phyloP scores from a whole-genome alignment of 2,329 filamentous ascomycete genomes.

The Madurella mycetomatis region DNA sequence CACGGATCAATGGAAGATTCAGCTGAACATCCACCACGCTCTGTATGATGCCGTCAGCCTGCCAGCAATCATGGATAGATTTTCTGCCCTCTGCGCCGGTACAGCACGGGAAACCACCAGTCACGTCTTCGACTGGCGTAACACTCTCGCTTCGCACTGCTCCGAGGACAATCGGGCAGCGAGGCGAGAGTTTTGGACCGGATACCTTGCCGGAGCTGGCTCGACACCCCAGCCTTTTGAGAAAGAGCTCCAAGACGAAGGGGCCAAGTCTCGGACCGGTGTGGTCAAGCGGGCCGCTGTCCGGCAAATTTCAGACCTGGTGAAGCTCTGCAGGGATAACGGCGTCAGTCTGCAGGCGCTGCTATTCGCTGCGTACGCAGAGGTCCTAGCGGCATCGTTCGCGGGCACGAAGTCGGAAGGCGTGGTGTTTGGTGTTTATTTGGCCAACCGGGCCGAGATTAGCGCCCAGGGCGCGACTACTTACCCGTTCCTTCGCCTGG shows the following conservation, averaged over 20 bases:
- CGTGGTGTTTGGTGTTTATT: slow-evolving; percentile 71
- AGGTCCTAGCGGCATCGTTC: slow-evolving; percentile 30
- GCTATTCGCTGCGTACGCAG: slow-evolving; percentile 69
- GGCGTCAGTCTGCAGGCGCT: slow-evolving; percentile 68
- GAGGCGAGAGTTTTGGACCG: slow-evolving; percentile 38
- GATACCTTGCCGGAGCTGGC: slow-evolving; percentile 33
- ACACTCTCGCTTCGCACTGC: slow-evolving; percentile 18
- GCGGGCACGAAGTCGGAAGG: slow-evolving; percentile 26
- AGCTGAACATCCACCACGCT: slow-evolving; percentile 72
- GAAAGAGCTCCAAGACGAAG: neutral
- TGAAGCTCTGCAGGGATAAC: slow-evolving; percentile 34
- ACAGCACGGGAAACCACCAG: neutral
- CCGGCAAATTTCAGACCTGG: slow-evolving; percentile 36
- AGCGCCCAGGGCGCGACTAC: slow-evolving; percentile 41
- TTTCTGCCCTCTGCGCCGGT: slow-evolving; percentile 26
- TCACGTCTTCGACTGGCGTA: slow-evolving; percentile 24
- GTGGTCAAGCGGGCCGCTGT: slow-evolving; percentile 45
- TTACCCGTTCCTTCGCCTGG: slow-evolving; percentile 73
- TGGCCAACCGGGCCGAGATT: slow-evolving; percentile 66
- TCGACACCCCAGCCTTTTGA: slow-evolving; percentile 22
- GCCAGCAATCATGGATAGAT: slow-evolving; percentile 52
- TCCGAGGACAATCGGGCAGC: slow-evolving; percentile 10
- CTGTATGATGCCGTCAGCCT: slow-evolving; percentile 85
- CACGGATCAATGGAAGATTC: slow-evolving; percentile 31
- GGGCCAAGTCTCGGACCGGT: slow-evolving; percentile 27